Conservation (phyloP, 352 stramenopile genomes). For the Pythium rishiriense region DNA sequence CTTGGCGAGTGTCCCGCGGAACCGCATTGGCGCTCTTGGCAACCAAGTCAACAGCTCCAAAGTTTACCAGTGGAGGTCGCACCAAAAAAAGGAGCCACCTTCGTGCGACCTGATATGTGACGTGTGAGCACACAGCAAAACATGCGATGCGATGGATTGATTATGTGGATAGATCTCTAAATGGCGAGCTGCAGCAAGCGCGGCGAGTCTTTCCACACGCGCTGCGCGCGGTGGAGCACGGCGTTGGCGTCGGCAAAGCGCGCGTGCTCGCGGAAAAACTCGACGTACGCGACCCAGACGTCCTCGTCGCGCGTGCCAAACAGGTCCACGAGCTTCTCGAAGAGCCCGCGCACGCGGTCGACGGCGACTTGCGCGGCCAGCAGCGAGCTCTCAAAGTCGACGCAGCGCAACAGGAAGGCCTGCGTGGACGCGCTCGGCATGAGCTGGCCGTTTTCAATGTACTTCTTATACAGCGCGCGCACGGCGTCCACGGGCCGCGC, state of each 20-base stretch:
- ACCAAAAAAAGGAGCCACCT: not conserved
- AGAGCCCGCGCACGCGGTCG: constrained; percentile 57
- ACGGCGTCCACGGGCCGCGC: constrained; percentile 37
- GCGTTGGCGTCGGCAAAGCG: constrained; percentile 57
- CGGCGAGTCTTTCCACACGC: constrained; percentile 62
- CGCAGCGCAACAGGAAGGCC: constrained; percentile 64
- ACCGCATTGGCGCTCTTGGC: constrained; percentile 75
- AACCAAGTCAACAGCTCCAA: no score
- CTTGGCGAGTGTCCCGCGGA: constrained; percentile 75
- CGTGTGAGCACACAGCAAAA: not conserved
- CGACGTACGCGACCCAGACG: constrained; percentile 76
- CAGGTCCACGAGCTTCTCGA: constrained; percentile 84
- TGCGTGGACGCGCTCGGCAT: constrained; percentile 60
- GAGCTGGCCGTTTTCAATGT: constrained; percentile 66
- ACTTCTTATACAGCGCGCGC: constrained; percentile 63
- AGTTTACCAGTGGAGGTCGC: no score
- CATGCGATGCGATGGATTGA: not conserved
- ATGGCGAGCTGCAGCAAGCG: constrained; percentile 51
- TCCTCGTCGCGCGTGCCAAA: constrained; percentile 61
- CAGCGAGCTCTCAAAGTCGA: constrained; percentile 68
- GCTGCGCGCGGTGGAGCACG: constrained; percentile 69
- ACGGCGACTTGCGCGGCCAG: constrained; percentile 33
- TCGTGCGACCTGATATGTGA: not conserved
- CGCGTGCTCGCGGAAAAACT: constrained; percentile 46
- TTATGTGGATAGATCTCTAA: constrained; percentile 10